These are phyloP conservation scores for Citeromyces siamensis DNA, from an alignment of 1,139 yeast genomes.

Conservation along the genomic window DNA sequence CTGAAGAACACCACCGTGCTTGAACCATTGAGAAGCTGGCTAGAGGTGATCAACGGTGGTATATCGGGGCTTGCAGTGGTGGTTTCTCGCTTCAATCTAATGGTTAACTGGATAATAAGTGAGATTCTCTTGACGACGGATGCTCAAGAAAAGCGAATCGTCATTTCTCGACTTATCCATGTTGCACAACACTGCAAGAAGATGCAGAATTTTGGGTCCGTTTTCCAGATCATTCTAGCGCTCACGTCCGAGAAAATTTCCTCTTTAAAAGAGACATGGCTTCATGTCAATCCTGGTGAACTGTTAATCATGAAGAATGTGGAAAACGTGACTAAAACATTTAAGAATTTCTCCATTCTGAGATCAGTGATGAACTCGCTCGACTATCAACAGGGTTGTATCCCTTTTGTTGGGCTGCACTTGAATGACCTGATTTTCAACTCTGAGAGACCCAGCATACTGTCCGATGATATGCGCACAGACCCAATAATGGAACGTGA, in stretches of 20 bases:
- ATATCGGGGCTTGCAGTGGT: conserved; percentile 61
- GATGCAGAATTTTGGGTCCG: conserved; percentile 75
- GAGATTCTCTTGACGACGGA: conserved; percentile 65
- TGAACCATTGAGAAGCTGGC: conserved; percentile 77
- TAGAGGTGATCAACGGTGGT: conserved; percentile 44
- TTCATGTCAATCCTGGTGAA: conserved; percentile 38
- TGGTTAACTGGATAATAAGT: conserved; percentile 88
- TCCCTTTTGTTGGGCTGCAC: conserved; percentile 83
- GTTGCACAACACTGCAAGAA: conserved; percentile 60
- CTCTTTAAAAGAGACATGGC: conserved; percentile 65
- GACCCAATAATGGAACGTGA: conserved; percentile 18
- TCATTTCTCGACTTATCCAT: conserved; percentile 74
- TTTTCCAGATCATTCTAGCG: conserved; percentile 81
- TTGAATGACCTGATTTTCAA: conserved; percentile 74
- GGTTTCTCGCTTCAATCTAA: conserved; percentile 77
- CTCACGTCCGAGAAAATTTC: conserved; percentile 61
- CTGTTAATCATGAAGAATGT: conserved; percentile 32
- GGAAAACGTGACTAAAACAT: conserved; percentile 51
- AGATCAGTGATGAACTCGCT: conserved; percentile 50
- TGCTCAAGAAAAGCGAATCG: conserved; percentile 43
- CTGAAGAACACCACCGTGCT: conserved; percentile 60
- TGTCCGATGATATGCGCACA: conserved; percentile 14
- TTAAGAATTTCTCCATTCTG: conserved; percentile 52
- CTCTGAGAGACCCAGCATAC: conserved; percentile 50
- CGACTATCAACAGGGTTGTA: conserved; percentile 58